These are phyloP conservation scores for Ustilago cynodontis DNA, from an alignment of 1,284 basidiomycete genomes.

Conservation along the genomic window DNA sequence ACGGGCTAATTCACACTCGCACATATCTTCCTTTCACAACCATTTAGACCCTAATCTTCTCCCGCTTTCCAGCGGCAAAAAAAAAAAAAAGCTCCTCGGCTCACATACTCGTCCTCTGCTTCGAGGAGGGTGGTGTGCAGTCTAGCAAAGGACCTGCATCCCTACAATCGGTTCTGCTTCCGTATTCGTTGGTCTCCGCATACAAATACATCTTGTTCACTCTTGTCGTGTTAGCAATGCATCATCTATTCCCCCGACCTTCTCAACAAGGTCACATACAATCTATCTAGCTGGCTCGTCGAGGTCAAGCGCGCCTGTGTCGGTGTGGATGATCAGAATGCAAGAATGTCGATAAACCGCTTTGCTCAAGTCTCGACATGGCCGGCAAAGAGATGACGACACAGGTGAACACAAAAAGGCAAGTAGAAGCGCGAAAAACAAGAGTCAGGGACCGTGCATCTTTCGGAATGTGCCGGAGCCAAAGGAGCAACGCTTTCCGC, in stretches of 20 bases:
- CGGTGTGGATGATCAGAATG: background rate
- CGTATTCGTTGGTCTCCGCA: background rate
- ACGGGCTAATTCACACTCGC: constrained; percentile 42
- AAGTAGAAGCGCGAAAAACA: too few relatives aligned
- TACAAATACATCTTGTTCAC: constrained; percentile 10
- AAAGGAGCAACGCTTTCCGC: constrained; percentile 3
- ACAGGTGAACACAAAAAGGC: background rate
- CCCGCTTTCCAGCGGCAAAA: background rate
- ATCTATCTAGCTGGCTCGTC: constrained; percentile 5
- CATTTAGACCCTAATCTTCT: constrained; percentile 18
- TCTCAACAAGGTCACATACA: constrained; percentile 64
- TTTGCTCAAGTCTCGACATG: too few relatives aligned
- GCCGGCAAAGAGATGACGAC: background rate
- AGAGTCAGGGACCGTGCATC: background rate
- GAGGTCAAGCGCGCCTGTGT: background rate
- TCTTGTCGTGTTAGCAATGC: constrained; percentile 44
- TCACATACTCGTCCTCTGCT: background rate
- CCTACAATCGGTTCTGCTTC: constrained; percentile 16
- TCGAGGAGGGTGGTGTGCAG: background rate
- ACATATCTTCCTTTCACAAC: constrained; percentile 1
- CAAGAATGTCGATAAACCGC: background rate
- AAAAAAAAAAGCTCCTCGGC: constrained; percentile 5
- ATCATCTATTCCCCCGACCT: constrained; percentile 56
- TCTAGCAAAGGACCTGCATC: constrained; percentile 29
- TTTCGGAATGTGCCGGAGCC: too few relatives aligned